Evolutionary conservation across 192 early-diverging fungal species (phyloP).

Genomic region (Coemansia sp.): DNA sequence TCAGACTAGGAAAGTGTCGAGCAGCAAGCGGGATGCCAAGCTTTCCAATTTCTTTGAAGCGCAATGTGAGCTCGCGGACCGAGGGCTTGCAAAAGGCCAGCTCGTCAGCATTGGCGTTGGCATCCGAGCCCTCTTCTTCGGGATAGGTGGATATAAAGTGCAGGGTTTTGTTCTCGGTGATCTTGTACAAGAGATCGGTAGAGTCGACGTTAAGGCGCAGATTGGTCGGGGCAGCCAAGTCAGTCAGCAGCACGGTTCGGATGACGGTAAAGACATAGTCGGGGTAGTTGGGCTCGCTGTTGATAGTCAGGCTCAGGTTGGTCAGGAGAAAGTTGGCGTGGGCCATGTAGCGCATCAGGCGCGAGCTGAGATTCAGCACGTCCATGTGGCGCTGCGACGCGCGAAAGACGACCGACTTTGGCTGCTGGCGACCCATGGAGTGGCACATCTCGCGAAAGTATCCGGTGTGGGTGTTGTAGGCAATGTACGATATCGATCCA

Average conservation of each 20-base stretch:
- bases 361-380: slow-evolving; percentile 44
- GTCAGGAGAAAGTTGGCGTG: slow-evolving; percentile 53
- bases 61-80: slow-evolving; percentile 50
- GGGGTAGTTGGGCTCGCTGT: slow-evolving; percentile 40
- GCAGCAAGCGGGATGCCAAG: slow-evolving; percentile 53
- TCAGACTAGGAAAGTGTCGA: slow-evolving; percentile 47
- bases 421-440: slow-evolving; percentile 41
- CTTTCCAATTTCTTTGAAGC: slow-evolving; percentile 51
- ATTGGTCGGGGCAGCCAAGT: slow-evolving; percentile 42
- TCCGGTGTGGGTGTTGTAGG: slow-evolving; percentile 29
- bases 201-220: slow-evolving; percentile 51
- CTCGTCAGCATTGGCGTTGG: slow-evolving; percentile 18
- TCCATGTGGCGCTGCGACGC: slow-evolving; percentile 50
- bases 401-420: slow-evolving; percentile 43
- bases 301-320: slow-evolving; percentile 41
- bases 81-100: slow-evolving; percentile 49
- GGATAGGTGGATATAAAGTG: slow-evolving; percentile 39
- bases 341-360: slow-evolving; percentile 54
- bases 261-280: slow-evolving; percentile 50
- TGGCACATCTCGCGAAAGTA: slow-evolving; percentile 56
- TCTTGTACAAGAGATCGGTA: slow-evolving; percentile 51
- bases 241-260: slow-evolving; percentile 49
- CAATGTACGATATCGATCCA: slow-evolving; percentile 36
- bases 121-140: slow-evolving; percentile 3
- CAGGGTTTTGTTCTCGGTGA: slow-evolving; percentile 48